A percentile compares a stretch with the other conserved stretches of the same genome.
phyloP scores from a whole-genome alignment of 2,329 filamentous ascomycete species.

The Monosporascus sp. region DNA sequence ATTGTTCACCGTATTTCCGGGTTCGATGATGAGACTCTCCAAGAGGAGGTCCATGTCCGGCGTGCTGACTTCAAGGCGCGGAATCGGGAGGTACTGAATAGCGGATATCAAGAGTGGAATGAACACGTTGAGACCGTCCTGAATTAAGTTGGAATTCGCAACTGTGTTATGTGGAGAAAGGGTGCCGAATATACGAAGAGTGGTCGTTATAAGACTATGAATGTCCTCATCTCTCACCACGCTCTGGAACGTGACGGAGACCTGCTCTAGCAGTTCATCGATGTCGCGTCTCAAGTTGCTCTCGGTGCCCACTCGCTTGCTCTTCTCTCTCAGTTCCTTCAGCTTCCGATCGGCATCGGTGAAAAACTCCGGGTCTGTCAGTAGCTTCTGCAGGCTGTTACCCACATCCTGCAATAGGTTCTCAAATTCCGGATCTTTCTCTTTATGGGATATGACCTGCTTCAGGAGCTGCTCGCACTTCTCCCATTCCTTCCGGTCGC shows the following conservation, averaged over 20 bases:
- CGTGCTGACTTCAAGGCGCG: conserved; percentile 78
- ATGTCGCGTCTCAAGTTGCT: conserved; percentile 68
- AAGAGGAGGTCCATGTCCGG: conserved; percentile 80
- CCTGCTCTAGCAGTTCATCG: conserved; percentile 63
- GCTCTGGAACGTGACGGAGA: conserved; percentile 61
- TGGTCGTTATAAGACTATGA: conserved; percentile 60
- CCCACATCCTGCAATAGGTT: conserved; percentile 67
- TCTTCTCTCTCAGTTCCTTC: conserved; percentile 44
- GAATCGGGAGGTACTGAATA: conserved; percentile 84
- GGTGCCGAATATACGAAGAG: conserved; percentile 61
- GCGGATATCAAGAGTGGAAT: conserved; percentile 70
- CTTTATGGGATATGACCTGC: conserved; percentile 65
- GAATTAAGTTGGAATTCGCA: conserved; percentile 65
- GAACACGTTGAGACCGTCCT: conserved; percentile 74
- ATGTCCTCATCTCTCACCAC: conserved; percentile 69
- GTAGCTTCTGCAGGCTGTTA: conserved; percentile 68
- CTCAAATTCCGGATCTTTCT: conserved; percentile 79
- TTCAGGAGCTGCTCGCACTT: conserved; percentile 63
- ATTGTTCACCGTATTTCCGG: conserved; percentile 75
- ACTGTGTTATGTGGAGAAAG: conserved; percentile 60
- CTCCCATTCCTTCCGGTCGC: conserved; percentile 70
- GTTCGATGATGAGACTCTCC: conserved; percentile 87
- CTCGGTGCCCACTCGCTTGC: conserved; percentile 59
- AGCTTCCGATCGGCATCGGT: conserved; percentile 60
- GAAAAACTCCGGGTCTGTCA: conserved; percentile 83